Base-by-base conservation (phyloP, 805 yeast species). In the Myxozyma vanderwaltii region DNA sequence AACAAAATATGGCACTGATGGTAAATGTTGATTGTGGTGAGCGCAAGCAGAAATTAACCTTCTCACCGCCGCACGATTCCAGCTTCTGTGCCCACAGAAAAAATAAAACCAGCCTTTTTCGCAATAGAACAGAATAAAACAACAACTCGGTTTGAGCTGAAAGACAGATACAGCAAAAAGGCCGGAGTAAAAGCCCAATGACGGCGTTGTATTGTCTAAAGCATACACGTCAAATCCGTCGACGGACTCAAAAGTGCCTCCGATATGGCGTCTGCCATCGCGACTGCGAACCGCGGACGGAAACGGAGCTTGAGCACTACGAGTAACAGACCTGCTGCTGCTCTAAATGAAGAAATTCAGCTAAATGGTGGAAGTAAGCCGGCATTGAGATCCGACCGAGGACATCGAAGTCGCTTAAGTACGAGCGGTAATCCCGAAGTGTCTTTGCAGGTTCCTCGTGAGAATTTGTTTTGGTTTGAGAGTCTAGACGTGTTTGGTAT, bases 381-480 rank as follows among this genome's bases (percentile, higher is more conserved):
- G 29, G 39, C 24, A 6, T 12, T 15, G 38, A 35, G 50, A 19
- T 23, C 50, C 7, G 50, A 46, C 15, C 38, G 50, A 24, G 31
- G 50, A n/a, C 50, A 46, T 36, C 51, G 51, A 5, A 13, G 33
- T 24, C 31, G 41, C 12, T 8, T 12, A 21, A 35, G 41, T n/a
- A 6, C 12, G 12, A 33, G 43, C 6, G 51, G 43, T 2, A 38
- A 24, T 3, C 21, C 33, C 23, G 46, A 38, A 7, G 46, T 27
- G 8, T 15, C 40, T 8, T 7, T 15, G 7, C 21, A 15, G n/a
- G 54, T 26, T 17, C 6, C 47, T 3, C 31, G 44, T 33, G 56
- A 54, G 44, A 50, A 54, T 36, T 41, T 55, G 23, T 44, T 59
- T 7, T 59, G 63, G 63, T 59, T 59, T 38, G 63, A 51, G 39